Conservation (phyloP, 441 rosid species). For the Cnidoscolus chayamansa region DNA sequence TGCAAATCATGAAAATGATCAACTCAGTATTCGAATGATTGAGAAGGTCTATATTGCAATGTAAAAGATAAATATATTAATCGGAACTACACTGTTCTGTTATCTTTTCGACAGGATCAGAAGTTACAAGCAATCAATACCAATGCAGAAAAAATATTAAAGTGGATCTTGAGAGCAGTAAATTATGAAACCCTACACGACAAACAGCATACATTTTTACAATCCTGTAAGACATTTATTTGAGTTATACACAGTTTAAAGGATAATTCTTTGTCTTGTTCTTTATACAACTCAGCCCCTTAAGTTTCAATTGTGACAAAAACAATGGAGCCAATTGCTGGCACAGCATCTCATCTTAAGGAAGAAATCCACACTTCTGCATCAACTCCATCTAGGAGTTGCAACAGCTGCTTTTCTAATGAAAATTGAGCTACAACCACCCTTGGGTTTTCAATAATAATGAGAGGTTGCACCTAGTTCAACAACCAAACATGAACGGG, state of each 20-base stretch:
- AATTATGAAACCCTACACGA: not conserved
- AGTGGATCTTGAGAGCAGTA: not conserved
- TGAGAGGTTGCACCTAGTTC: not conserved
- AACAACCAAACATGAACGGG: not conserved
- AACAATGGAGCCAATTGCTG: not conserved
- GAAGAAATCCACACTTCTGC: not conserved
- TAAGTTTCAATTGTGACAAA: not conserved
- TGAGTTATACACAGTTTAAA: not conserved
- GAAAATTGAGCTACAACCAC: not conserved
- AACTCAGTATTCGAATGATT: constrained; percentile 10
- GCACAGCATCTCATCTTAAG: not conserved
- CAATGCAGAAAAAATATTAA: not conserved
- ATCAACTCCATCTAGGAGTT: not conserved
- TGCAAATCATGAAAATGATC: constrained; percentile 33
- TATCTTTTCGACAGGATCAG: not conserved
- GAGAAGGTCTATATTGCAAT: not conserved
- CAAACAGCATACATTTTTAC: not conserved
- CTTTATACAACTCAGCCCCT: not conserved
- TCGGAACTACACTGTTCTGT: not conserved
- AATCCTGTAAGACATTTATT: not conserved
- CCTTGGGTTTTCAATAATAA: not conserved
- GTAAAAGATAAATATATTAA: not conserved
- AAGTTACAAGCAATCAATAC: not conserved
- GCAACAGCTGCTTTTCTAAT: not conserved
- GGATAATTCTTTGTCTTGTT: not conserved